Base-by-base conservation (phyloP, 371 early-diverging fungal genomes). In the Mucor circinelloides region DNA sequence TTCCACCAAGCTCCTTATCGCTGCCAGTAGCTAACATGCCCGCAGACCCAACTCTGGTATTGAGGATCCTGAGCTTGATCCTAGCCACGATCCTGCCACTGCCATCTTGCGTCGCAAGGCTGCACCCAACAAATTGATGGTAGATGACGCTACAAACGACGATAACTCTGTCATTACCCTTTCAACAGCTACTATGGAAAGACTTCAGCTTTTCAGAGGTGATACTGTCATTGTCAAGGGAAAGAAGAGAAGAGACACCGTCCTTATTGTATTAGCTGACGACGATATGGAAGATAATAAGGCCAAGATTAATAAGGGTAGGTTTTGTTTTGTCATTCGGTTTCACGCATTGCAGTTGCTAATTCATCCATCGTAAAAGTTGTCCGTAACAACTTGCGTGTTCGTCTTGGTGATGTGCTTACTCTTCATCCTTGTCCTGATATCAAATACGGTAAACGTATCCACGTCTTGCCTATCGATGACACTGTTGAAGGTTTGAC, bases 401-500 rank as follows among this genome's bases (percentile, higher is more conserved):
- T 99, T 19, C 92, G 99, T 40, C 90, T 99, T 58, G 99, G 99
- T 66, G 99, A 99, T 83, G 90, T 98, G 64, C 95, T 99, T 60
- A 95, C 95, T 58, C 88, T 99, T 66, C 99, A 99, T 82, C 85
- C 97, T 56, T 93, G 93, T 78, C 86, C 95, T 28, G 98, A 97
- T 75, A 97, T 99, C 85, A 94, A 95, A 78, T 95, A 95, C 77
- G 98, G 99, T 68, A 91, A 91, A 74, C 91, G 96, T 65, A 92
- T 99, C 70, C 96, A 95, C 61, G 98, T 99, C 27, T 83, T 98
- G 42, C 99, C 99, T 34, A 97, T 99, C 52, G 97, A 98, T 75
- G 99, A 99, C 79, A 96, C 99, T 57, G 89, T 98, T 50, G 99
- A 99, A 79, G 99, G 97, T 19, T 85, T 99, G 60, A 93, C 95